Percentiles rank a stretch among this genome's conserved stretches.
These are phyloP conservation scores for Flaveria robusta DNA, from an alignment of 129 eudicot species.

Conservation along the genomic window DNA sequence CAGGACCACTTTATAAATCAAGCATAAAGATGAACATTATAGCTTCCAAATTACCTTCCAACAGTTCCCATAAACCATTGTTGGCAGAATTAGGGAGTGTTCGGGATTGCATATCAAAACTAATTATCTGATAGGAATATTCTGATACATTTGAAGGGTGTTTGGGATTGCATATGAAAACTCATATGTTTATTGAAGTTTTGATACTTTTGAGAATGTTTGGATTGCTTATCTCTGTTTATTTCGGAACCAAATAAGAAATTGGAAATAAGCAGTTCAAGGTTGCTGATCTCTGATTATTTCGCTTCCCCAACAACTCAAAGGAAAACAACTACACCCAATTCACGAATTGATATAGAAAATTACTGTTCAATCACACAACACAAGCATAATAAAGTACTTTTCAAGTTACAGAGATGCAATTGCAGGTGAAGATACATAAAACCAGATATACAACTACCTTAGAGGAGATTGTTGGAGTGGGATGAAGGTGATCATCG, in stretches of 20 bases:
- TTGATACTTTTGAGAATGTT: no score
- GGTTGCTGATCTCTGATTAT: neutral
- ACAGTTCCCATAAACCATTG: no score
- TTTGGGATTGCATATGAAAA: neutral
- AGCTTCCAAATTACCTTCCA: no score
- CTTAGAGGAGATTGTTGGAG: conserved; percentile 75
- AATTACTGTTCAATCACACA: neutral
- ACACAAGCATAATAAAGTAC: neutral
- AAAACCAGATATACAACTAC: conserved; percentile 27
- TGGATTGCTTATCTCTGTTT: no score
- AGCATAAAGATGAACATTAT: no score
- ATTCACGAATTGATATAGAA: neutral
- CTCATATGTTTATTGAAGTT: no score
- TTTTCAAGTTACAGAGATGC: neutral
- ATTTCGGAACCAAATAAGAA: no score
- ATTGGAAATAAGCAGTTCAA: no score
- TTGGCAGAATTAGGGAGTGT: neutral
- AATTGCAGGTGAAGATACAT: no score
- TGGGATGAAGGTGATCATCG: conserved; percentile 58
- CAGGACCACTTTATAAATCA: no score
- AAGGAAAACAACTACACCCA: neutral
- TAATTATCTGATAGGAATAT: neutral
- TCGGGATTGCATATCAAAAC: neutral
- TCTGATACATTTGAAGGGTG: neutral
- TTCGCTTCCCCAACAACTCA: neutral